Conservation (phyloP, 495 filamentous ascomycete species). For the Aspergillus avenaceus region DNA sequence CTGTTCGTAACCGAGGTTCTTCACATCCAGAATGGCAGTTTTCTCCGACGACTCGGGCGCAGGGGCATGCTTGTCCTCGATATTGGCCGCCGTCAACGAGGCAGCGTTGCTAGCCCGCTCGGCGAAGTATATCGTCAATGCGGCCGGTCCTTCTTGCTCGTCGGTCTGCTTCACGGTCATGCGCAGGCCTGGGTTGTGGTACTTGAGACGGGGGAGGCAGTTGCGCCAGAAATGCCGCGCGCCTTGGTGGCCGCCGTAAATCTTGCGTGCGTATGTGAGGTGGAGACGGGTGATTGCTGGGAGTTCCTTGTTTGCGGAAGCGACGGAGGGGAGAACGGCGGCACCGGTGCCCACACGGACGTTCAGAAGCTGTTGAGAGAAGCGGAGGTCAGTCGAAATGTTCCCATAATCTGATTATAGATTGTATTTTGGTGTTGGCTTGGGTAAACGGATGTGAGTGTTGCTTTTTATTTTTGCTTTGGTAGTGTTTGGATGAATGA, state of each 20-base stretch:
- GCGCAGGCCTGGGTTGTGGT: constrained; percentile 79
- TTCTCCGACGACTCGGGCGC: constrained; percentile 29
- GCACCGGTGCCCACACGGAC: constrained; percentile 78
- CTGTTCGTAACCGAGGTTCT: constrained; percentile 35
- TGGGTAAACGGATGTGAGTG: not conserved
- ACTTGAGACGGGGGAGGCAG: constrained; percentile 83
- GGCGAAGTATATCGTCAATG: constrained; percentile 74
- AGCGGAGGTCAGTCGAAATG: constrained; percentile 4
- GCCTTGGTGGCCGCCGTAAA: constrained; percentile 62
- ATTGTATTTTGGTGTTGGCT: not conserved
- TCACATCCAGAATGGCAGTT: constrained; percentile 31
- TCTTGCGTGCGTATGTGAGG: constrained; percentile 68
- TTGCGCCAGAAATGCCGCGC: constrained; percentile 86
- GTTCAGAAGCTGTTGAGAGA: constrained; percentile 61
- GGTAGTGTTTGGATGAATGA: too few relatives aligned
- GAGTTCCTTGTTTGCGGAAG: constrained; percentile 45
- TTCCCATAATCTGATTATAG: not conserved
- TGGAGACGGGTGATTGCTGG: constrained; percentile 71
- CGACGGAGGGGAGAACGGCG: constrained; percentile 61
- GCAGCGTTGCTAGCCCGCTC: constrained; percentile 32
- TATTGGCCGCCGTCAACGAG: constrained; percentile 17
- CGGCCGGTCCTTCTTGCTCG: constrained; percentile 51
- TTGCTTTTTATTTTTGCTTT: too few relatives aligned
- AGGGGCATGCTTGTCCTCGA: constrained; percentile 35
- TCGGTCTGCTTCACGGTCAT: constrained; percentile 73